These are phyloP conservation scores for Aspergillus sclerotialis DNA, from an alignment of 2,329 filamentous ascomycete species.

Conservation along the genomic window DNA sequence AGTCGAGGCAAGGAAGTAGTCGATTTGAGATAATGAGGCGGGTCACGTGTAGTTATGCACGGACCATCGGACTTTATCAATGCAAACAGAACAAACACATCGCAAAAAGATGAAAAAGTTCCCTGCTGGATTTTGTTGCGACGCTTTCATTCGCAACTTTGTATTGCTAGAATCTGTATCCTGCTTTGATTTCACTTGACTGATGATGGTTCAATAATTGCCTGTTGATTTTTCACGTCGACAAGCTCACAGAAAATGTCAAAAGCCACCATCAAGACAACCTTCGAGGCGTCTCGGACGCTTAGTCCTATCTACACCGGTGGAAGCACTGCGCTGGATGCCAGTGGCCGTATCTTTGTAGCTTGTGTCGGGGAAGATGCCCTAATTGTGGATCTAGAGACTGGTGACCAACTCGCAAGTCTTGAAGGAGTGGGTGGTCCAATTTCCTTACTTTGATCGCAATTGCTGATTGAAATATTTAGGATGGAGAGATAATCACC, in stretches of 20 bases:
- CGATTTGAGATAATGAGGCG: background rate
- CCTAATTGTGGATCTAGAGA: slow-evolving; percentile 75
- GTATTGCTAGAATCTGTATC: slow-evolving; percentile 11
- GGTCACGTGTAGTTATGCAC: slow-evolving; percentile 11
- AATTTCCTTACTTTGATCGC: slow-evolving; percentile 10
- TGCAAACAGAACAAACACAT: slow-evolving; percentile 26
- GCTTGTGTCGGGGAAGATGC: slow-evolving; percentile 90
- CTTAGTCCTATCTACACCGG: slow-evolving; percentile 93
- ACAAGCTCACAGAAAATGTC: slow-evolving; percentile 30
- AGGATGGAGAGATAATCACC: slow-evolving; percentile 58
- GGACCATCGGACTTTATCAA: slow-evolving; percentile 26
- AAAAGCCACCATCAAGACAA: slow-evolving; percentile 64
- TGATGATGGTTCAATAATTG: slow-evolving; percentile 15
- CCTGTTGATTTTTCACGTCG: background rate
- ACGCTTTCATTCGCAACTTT: slow-evolving; percentile 14
- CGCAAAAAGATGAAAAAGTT: slow-evolving; percentile 31
- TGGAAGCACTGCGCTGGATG: slow-evolving; percentile 76
- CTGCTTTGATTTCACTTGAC: slow-evolving; percentile 6
- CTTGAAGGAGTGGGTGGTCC: slow-evolving; percentile 69
- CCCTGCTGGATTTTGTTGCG: slow-evolving; percentile 11
- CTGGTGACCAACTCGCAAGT: slow-evolving; percentile 71
- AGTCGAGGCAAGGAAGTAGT: background rate
- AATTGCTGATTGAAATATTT: slow-evolving; percentile 11
- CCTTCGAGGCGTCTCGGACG: slow-evolving; percentile 75
- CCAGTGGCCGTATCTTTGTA: slow-evolving; percentile 72